Evolutionary conservation across 345 rosid species (phyloP), one percentile per base, ranked within the genome.

Genomic region (Hibiscus tridactylites): DNA sequence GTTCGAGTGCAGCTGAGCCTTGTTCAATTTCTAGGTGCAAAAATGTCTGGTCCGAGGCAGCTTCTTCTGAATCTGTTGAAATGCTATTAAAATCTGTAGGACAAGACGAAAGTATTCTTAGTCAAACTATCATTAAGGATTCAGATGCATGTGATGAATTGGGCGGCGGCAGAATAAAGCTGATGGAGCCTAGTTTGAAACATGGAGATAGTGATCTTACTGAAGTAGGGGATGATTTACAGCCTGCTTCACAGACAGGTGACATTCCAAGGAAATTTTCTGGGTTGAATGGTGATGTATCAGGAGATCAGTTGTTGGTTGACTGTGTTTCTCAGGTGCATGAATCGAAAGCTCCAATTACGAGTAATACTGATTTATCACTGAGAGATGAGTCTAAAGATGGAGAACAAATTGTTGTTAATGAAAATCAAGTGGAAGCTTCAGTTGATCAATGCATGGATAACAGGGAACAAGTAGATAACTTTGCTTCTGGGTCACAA

Each of bases 11-110:
- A 4, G 86, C 90, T 4, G 95, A 85, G 75, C 80, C 98, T 63
- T 96, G 99, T 77, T 81, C 93, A 15, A 85, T 96, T 83, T 74
- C 87, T 4, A 82, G 98, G 85, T 85, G 80, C 76, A 88, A 78
- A 81, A 88, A 96, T 96, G 98, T 96, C 77, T 96, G 99, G 99
- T 96, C 96, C 70, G 97, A 91, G 90, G 95, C 92, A 52, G 80
- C 97, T 75, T 91, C 97, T 65, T 85, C 88, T 24, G 97, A 91
- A 73, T 91, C 97, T 79, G 95, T 89, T 84, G 97, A 89, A 83
- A 91, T 91, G 97, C 83, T 91, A 77, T 84, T 96, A 79, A 96
- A 92, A 80, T 96, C 97, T 60, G 96, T 93, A 73, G 97, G 96
- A 39, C 93, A 89, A 84, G 99, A 96, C 72, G 93, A 96, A 71